phyloP scores from a whole-genome alignment of 805 yeast species.

The Teunomyces funiuensis region DNA sequence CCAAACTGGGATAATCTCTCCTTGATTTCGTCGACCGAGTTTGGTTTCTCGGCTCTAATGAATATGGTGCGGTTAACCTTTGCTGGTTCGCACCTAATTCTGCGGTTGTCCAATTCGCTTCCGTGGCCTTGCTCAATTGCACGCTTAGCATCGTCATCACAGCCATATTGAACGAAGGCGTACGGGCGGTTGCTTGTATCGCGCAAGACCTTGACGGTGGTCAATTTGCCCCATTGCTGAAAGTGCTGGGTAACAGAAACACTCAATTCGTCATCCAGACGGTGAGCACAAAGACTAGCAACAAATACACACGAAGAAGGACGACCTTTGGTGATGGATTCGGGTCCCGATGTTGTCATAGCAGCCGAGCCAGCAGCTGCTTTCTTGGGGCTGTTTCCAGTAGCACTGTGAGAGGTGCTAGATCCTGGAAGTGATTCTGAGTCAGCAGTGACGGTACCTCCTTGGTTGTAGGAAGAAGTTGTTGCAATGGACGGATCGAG shows the following conservation, averaged over 20 bases:
- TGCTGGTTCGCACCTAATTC: constrained; percentile 86
- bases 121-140: constrained; percentile 74
- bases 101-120: constrained; percentile 66
- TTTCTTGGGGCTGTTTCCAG: neutral
- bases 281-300: constrained; percentile 69
- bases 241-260: constrained; percentile 69
- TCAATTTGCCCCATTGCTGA: constrained; percentile 65
- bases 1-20: constrained; percentile 56
- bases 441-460: neutral
- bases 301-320: constrained; percentile 90
- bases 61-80: constrained; percentile 85
- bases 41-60: constrained; percentile 37
- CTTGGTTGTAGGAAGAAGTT: neutral
- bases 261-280: constrained; percentile 70
- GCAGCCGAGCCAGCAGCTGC: neutral
- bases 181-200: constrained; percentile 83
- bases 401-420: no score
- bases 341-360: neutral
- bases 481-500: constrained; percentile 1
- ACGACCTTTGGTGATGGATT: constrained; percentile 41
- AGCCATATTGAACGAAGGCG: constrained; percentile 85
- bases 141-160: constrained; percentile 62
- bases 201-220: constrained; percentile 76
- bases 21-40: constrained; percentile 34
- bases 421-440: neutral